Conservation (phyloP, 2,329 filamentous ascomycete genomes). For the Ambrosiella xylebori region DNA sequence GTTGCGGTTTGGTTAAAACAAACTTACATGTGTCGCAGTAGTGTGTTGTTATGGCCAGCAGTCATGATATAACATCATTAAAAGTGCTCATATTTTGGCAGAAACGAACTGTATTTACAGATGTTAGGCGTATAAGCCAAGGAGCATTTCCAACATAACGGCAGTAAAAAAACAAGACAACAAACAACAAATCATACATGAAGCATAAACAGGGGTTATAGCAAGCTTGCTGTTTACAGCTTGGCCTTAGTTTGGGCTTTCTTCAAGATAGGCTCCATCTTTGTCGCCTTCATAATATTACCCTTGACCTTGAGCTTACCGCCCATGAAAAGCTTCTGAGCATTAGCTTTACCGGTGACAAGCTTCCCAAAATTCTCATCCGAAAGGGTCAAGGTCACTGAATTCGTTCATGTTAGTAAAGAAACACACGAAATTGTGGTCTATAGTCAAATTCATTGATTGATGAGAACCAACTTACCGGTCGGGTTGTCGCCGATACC, state of each 20-base stretch:
- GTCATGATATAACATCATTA: too few species aligned
- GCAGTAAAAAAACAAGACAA: background rate
- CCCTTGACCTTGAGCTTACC: constrained; percentile 98
- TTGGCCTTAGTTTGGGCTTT: constrained; percentile 72
- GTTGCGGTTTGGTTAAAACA: too few species aligned
- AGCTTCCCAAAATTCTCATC: constrained; percentile 78
- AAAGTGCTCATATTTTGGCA: too few species aligned
- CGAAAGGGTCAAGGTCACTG: constrained; percentile 70
- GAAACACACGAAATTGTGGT: too few species aligned
- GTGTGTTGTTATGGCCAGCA: too few species aligned
- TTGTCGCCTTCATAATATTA: constrained; percentile 96
- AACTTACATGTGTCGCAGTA: too few species aligned
- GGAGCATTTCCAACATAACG: too few species aligned
- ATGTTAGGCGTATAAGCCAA: too few species aligned
- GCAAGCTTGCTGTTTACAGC: constrained; percentile 35
- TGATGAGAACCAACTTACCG: constrained; percentile 33
- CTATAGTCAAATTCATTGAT: background rate
- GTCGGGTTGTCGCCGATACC: constrained; percentile 67
- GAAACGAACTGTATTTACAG: too few species aligned
- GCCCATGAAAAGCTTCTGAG: constrained; percentile 92
- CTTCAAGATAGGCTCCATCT: constrained; percentile 83
- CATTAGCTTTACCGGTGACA: constrained; percentile 74
- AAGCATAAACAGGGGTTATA: background rate
- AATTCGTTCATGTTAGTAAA: constrained; percentile 3
- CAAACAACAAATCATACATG: background rate